These are phyloP conservation scores for Xylariaceae sp. DNA, from an alignment of 2,329 filamentous ascomycete species.

Conservation along the genomic window DNA sequence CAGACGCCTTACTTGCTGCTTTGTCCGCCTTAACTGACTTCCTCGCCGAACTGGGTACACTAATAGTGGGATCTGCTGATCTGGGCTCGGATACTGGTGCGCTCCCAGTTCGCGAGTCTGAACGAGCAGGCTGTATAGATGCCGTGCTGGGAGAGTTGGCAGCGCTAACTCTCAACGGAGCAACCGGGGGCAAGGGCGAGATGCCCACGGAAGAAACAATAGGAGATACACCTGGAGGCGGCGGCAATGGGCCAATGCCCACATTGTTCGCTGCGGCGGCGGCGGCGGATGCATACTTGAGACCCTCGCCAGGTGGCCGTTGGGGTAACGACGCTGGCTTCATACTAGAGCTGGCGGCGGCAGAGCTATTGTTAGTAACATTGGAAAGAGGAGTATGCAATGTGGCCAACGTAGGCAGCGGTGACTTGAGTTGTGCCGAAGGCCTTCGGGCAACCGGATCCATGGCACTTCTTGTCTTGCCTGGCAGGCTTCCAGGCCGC, in stretches of 20 bases:
- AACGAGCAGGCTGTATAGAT: slow-evolving; percentile 43
- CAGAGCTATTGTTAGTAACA: slow-evolving; percentile 50
- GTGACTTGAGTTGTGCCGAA: slow-evolving; percentile 90
- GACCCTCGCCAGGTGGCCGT: slow-evolving; percentile 78
- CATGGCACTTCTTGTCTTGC: slow-evolving; percentile 51
- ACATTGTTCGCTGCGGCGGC: slow-evolving; percentile 84
- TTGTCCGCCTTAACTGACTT: slow-evolving; percentile 37
- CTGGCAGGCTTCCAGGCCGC: slow-evolving; percentile 41
- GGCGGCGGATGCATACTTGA: slow-evolving; percentile 96
- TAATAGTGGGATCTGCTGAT: slow-evolving; percentile 22
- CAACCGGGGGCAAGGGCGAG: slow-evolving; percentile 46
- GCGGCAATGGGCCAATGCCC: slow-evolving; percentile 88
- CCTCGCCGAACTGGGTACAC: slow-evolving; percentile 26
- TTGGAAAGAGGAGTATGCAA: slow-evolving; percentile 70
- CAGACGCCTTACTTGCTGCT: slow-evolving; percentile 42
- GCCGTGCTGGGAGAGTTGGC: slow-evolving; percentile 51
- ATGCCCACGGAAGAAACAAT: slow-evolving; percentile 34
- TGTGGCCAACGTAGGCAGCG: slow-evolving; percentile 86
- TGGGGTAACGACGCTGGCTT: slow-evolving; percentile 87
- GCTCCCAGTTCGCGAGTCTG: slow-evolving; percentile 23
- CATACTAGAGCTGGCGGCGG: slow-evolving; percentile 59
- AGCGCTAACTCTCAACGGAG: slow-evolving; percentile 51
- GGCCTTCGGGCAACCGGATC: slow-evolving; percentile 66
- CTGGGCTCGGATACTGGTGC: slow-evolving; percentile 27
- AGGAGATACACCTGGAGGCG: slow-evolving; percentile 65